A percentile compares a stretch with the other conserved stretches of the same genome.
Evolutionary conservation across 192 early-diverging fungal genomes (phyloP).

Genomic region (Coemansia sp.): DNA sequence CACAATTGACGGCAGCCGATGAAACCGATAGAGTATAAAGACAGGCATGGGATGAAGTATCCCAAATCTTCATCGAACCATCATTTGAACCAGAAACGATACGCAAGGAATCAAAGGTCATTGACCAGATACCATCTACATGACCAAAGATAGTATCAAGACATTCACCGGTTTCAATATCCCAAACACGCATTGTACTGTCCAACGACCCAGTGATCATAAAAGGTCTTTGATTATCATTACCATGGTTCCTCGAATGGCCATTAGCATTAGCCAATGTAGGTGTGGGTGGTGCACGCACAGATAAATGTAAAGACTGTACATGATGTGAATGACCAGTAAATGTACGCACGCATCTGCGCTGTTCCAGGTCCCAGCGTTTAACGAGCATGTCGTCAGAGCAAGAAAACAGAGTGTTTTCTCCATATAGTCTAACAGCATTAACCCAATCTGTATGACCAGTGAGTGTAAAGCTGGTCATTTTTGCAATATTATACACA

Average conservation of each 20-base stretch:
- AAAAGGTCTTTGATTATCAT: slow-evolving; percentile 29
- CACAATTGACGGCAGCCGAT: slow-evolving; percentile 71
- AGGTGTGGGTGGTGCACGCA: slow-evolving; percentile 6
- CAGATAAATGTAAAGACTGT: slow-evolving; percentile 55
- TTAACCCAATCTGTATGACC: slow-evolving; percentile 95
- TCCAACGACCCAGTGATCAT: slow-evolving; percentile 85
- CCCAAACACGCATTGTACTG: slow-evolving; percentile 90
- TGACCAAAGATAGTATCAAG: slow-evolving; percentile 78
- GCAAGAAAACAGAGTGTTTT: slow-evolving; percentile 69
- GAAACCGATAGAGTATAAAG: slow-evolving; percentile 64
- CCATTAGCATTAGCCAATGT: not conserved
- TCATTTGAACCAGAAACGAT: slow-evolving; percentile 68
- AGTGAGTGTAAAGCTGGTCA: slow-evolving; percentile 59
- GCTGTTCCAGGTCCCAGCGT: slow-evolving; percentile 77
- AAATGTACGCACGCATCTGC: slow-evolving; percentile 64
- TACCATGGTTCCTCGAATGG: not conserved
- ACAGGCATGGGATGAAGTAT: slow-evolving; percentile 64
- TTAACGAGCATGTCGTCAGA: slow-evolving; percentile 86
- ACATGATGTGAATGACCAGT: slow-evolving; percentile 74
- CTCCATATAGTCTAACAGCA: slow-evolving; percentile 72
- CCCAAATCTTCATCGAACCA: slow-evolving; percentile 71
- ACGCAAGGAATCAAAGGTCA: slow-evolving; percentile 75
- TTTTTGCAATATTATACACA: slow-evolving; percentile 72
- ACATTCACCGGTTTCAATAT: slow-evolving; percentile 72
- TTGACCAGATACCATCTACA: slow-evolving; percentile 73